Conservation (phyloP, 2,329 filamentous ascomycete genomes). For the Aspergillus intermedius region DNA sequence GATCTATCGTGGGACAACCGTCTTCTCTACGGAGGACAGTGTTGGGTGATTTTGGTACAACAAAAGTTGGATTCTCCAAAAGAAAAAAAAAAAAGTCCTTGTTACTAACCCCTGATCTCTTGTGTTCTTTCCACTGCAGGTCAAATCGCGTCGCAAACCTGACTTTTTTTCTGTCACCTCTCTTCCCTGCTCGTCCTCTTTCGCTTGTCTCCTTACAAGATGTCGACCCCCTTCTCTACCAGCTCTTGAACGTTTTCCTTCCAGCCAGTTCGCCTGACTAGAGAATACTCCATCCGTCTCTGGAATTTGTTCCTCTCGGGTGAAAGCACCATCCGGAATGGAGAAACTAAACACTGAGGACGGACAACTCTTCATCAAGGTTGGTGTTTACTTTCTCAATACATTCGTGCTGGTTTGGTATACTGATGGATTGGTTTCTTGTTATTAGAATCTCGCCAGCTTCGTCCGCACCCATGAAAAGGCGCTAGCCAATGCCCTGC, state of each 20-base stretch:
- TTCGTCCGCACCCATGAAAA: conserved; percentile 98
- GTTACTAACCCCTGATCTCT: neutral
- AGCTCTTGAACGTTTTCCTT: conserved; percentile 30
- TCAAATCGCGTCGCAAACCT: conserved; percentile 17
- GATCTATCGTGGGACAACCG: no score
- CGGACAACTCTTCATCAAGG: conserved; percentile 46
- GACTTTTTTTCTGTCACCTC: conserved; percentile 7
- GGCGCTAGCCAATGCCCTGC: conserved; percentile 89
- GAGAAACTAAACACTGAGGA: conserved; percentile 46
- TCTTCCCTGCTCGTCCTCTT: conserved; percentile 3
- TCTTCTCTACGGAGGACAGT: no score
- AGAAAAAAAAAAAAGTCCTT: neutral
- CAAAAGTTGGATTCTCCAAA: no score
- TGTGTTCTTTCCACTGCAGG: conserved; percentile 9
- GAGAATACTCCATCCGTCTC: conserved; percentile 10
- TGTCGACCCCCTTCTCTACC: conserved; percentile 25
- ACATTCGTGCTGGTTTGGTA: neutral
- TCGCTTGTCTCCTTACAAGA: conserved; percentile 23
- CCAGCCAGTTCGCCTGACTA: conserved; percentile 26
- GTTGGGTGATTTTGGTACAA: no score
- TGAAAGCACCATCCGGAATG: conserved; percentile 31
- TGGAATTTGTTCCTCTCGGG: conserved; percentile 16
- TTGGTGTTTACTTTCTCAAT: conserved; percentile 16
- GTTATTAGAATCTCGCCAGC: conserved; percentile 76
- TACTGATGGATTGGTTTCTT: conserved; percentile 5